phyloP scores from a whole-genome alignment of 2,329 filamentous ascomycete species.

The Orbilia ellipsospora region DNA sequence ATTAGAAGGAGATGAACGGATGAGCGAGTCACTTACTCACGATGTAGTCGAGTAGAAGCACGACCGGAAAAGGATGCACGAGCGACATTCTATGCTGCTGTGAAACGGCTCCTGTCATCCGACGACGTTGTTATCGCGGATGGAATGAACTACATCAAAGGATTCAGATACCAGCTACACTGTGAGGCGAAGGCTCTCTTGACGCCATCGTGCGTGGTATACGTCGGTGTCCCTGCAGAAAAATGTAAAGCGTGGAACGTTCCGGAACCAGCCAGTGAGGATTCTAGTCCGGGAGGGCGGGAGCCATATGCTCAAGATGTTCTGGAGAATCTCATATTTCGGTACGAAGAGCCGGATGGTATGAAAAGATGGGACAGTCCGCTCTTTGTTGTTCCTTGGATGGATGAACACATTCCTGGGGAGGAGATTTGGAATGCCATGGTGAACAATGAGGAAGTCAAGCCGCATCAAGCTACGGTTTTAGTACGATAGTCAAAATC shows the following conservation, averaged over 20 bases:
- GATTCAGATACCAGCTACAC: slow-evolving; percentile 85
- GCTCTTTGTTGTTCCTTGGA: slow-evolving; percentile 80
- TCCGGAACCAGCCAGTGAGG: slow-evolving; percentile 62
- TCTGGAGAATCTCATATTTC: slow-evolving; percentile 82
- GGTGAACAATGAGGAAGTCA: slow-evolving; percentile 70
- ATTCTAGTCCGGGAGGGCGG: slow-evolving; percentile 48
- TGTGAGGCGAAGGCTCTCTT: slow-evolving; percentile 84
- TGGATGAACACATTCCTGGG: slow-evolving; percentile 73
- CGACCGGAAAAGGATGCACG: slow-evolving; percentile 80
- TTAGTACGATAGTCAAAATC: slow-evolving; percentile 62
- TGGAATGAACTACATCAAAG: slow-evolving; percentile 87
- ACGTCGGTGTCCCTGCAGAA: slow-evolving; percentile 66
- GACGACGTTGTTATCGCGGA: slow-evolving; percentile 83
- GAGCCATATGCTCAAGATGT: slow-evolving; percentile 69
- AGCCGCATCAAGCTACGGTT: slow-evolving; percentile 80
- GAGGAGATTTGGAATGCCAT: slow-evolving; percentile 80
- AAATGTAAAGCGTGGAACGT: slow-evolving; percentile 69
- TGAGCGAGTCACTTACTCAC: slow-evolving; percentile 50
- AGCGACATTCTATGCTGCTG: slow-evolving; percentile 78
- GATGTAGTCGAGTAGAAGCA: slow-evolving; percentile 54
- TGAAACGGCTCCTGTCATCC: slow-evolving; percentile 78
- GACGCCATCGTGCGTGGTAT: slow-evolving; percentile 77
- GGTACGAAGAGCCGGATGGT: slow-evolving; percentile 86
- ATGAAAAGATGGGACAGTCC: slow-evolving; percentile 88
- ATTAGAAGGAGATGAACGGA: background rate